phyloP scores from a whole-genome alignment of 192 early-diverging fungal species.

The Coemansia asiatica region DNA sequence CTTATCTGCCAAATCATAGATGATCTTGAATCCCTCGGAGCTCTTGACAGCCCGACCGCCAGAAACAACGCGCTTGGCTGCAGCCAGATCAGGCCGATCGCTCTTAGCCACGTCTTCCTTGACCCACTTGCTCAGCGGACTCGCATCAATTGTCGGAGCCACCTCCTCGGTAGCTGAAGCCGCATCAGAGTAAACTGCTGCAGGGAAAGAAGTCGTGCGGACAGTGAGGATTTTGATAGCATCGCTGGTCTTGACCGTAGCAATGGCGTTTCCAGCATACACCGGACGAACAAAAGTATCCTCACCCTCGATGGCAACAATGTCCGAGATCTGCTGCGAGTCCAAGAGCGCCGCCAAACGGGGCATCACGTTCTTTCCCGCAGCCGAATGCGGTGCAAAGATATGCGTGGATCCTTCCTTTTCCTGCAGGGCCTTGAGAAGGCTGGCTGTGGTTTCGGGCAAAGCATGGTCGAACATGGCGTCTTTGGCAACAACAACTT shows the following conservation, averaged over 20 bases:
- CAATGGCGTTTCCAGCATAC: conserved; percentile 97
- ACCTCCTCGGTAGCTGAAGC: conserved; percentile 65
- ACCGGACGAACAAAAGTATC: conserved; percentile 96
- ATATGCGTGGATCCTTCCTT: conserved; percentile 82
- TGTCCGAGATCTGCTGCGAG: conserved; percentile 88
- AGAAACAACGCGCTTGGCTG: conserved; percentile 85
- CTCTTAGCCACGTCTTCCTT: conserved; percentile 88
- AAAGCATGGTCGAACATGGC: conserved; percentile 73
- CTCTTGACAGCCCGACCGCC: conserved; percentile 97
- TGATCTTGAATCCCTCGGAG: conserved; percentile 85
- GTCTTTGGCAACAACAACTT: conserved; percentile 85
- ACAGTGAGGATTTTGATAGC: conserved; percentile 86
- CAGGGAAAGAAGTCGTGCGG: conserved; percentile 87
- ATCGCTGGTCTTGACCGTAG: conserved; percentile 90
- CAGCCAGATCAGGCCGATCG: conserved; percentile 89
- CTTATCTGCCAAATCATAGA: conserved; percentile 93
- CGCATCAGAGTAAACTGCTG: conserved; percentile 56
- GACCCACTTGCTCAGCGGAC: conserved; percentile 72
- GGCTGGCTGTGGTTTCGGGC: conserved; percentile 77
- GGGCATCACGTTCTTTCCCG: conserved; percentile 93
- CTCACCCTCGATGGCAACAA: conserved; percentile 71
- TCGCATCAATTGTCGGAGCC: conserved; percentile 64
- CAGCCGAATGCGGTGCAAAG: conserved; percentile 82
- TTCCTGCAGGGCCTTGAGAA: conserved; percentile 68
- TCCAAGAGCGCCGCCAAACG: conserved; percentile 91